phyloP scores from a whole-genome alignment of 768 basidiomycete species.

The Boletellus ananas region DNA sequence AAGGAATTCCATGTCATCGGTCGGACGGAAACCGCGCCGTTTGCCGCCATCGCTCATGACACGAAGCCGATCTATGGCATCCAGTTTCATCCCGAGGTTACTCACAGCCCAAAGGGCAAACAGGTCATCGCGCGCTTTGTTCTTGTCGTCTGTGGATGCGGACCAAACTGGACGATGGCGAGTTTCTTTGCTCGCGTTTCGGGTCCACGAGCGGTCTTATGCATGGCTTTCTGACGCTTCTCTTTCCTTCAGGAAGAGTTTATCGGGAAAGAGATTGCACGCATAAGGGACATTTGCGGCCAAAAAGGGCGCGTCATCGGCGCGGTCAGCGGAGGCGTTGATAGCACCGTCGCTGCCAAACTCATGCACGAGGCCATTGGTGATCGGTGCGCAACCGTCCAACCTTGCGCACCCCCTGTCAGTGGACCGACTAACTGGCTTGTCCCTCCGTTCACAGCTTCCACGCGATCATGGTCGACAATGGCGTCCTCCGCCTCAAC shows the following conservation, averaged over 20 bases:
- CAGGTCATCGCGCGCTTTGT: slow-evolving; percentile 88
- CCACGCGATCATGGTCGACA: slow-evolving; percentile 99
- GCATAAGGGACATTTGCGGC: slow-evolving; percentile 94
- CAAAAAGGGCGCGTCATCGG: slow-evolving; percentile 94
- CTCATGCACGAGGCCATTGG: slow-evolving; percentile 99
- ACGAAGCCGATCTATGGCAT: slow-evolving; percentile 90
- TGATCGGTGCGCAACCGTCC: slow-evolving; percentile 61
- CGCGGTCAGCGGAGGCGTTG: slow-evolving; percentile 96
- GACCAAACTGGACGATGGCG: slow-evolving; percentile 92
- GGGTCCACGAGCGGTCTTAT: slow-evolving; percentile 2
- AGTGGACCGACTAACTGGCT: background rate
- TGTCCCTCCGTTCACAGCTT: slow-evolving; percentile 51
- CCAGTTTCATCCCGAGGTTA: slow-evolving; percentile 99
- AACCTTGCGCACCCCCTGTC: background rate
- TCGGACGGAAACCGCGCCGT: slow-evolving; percentile 82
- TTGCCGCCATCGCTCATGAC: slow-evolving; percentile 89
- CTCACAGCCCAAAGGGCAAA: slow-evolving; percentile 85
- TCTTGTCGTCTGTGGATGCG: slow-evolving; percentile 77
- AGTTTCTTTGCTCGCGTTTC: slow-evolving; percentile 6
- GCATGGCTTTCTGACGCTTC: background rate
- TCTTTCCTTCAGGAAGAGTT: slow-evolving; percentile 73
- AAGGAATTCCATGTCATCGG: slow-evolving; percentile 86
- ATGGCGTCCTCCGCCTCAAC: slow-evolving; percentile 90
- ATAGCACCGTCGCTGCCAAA: slow-evolving; percentile 97
- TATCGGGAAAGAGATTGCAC: slow-evolving; percentile 91